phyloP scores from a whole-genome alignment of 2,329 filamentous ascomycete genomes.

The Sphaceloma murrayae region DNA sequence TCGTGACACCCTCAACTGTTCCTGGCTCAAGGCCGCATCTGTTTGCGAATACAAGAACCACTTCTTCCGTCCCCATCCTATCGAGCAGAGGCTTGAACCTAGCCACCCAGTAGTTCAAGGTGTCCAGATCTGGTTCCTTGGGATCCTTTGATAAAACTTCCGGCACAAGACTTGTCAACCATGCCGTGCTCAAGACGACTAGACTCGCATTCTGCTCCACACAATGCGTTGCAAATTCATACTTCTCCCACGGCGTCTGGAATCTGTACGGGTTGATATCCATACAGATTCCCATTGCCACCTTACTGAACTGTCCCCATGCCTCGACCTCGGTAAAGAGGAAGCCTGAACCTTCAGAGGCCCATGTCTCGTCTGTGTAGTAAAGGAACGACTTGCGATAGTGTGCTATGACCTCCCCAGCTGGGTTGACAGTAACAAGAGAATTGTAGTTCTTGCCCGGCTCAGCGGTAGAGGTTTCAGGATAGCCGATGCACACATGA shows the following conservation, averaged over 20 bases:
- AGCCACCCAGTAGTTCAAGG: constrained; percentile 64
- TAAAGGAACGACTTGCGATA: constrained; percentile 58
- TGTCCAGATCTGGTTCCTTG: constrained; percentile 57
- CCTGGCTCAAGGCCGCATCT: constrained; percentile 52
- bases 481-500: constrained; percentile 62
- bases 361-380: constrained; percentile 59
- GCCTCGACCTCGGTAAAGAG: constrained; percentile 30
- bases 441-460: constrained; percentile 44
- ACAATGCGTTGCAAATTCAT: constrained; percentile 50
- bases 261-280: constrained; percentile 56
- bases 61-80: constrained; percentile 40
- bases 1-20: constrained; percentile 17
- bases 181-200: constrained; percentile 67
- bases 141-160: constrained; percentile 40
- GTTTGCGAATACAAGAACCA: constrained; percentile 63
- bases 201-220: constrained; percentile 49
- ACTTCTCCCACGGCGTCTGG: constrained; percentile 47
- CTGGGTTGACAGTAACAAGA: constrained; percentile 47
- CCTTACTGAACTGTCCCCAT: constrained; percentile 30
- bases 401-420: constrained; percentile 46
- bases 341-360: constrained; percentile 39
- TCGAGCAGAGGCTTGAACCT: constrained; percentile 53
- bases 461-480: constrained; percentile 42
- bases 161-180: constrained; percentile 53
- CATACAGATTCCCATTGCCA: constrained; percentile 44